These are phyloP conservation scores for Pisolithus albus DNA, from an alignment of 768 basidiomycete genomes.

Conservation along the genomic window DNA sequence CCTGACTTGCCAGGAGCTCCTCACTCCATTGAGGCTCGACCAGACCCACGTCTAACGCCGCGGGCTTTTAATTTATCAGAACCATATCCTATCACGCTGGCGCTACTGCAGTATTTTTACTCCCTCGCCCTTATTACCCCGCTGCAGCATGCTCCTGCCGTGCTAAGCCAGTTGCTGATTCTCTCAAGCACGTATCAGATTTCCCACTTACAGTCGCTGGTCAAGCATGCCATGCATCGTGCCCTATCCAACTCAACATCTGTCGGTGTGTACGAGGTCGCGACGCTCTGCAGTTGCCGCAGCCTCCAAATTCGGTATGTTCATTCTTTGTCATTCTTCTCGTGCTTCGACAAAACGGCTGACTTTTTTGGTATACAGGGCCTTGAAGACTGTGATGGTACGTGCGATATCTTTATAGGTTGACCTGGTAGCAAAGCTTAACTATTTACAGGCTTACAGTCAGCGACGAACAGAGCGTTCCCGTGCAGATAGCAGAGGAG, in stretches of 20 bases:
- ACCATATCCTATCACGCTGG: slow-evolving; percentile 82
- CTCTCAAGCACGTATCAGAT: slow-evolving; percentile 80
- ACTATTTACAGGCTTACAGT: slow-evolving; percentile 56
- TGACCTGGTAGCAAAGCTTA: background rate
- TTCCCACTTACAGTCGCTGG: slow-evolving; percentile 64
- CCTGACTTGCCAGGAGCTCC: slow-evolving; percentile 53
- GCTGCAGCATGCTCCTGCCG: slow-evolving; percentile 84
- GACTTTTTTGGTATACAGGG: slow-evolving; percentile 34
- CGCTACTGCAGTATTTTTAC: slow-evolving; percentile 92
- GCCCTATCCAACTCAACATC: slow-evolving; percentile 77
- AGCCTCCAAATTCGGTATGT: slow-evolving; percentile 83
- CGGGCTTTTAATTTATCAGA: slow-evolving; percentile 79
- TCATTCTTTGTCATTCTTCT: slow-evolving; percentile 12
- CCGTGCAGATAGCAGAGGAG: slow-evolving; percentile 41
- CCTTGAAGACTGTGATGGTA: slow-evolving; percentile 81
- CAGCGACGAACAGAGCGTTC: slow-evolving; percentile 59
- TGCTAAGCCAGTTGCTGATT: slow-evolving; percentile 80
- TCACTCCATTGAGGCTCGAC: slow-evolving; percentile 43
- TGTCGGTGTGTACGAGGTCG: slow-evolving; percentile 91
- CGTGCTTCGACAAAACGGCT: background rate
- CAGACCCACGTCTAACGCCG: slow-evolving; percentile 77
- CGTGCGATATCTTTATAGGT: slow-evolving; percentile 13
- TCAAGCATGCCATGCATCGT: slow-evolving; percentile 94
- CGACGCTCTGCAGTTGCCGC: slow-evolving; percentile 83
- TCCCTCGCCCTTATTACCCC: slow-evolving; percentile 80